Base-by-base conservation (phyloP, 1,284 basidiomycete genomes). In the Cryptococcus sp. region DNA sequence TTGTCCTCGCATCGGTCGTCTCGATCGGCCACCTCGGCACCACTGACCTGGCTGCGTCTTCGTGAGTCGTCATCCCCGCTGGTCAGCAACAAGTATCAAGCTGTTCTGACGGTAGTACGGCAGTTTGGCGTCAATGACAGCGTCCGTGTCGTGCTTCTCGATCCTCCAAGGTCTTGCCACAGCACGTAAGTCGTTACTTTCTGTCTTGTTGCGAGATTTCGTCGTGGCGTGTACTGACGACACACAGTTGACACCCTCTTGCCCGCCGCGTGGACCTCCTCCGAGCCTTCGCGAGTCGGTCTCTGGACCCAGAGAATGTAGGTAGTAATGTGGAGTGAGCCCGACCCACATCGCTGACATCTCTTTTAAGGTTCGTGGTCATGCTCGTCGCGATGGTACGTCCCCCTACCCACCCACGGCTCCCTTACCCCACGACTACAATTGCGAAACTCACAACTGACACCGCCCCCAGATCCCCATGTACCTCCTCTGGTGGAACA, bases 301-400 rank as follows among this genome's bases (percentile, higher is more conserved):
- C 80, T 96, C 1, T 95, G 92, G 92, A 80, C 88, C 9, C 91
- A 94, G 73, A 81, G 93, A 61, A 93, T 92, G 88, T 71, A 45
- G 61, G 67, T 59, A 6, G 8, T 18, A 20, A 55, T 84, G 77
- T 52, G 48, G 23, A 16, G n/a, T 50, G 16, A 6, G 18, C 9
- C 36, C 11, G 37, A 20, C 9, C 36, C 11, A 39, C 49, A 51
- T 18, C 24, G 56, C 53, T 46, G 35, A 54, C 43, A 35, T 51
- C 28, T 4, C 48, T 16, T 59, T 47, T 37, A 62, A 89, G 87
- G 79, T 55, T 66, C 48, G 81, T 92, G 46, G 83, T 91, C 6
- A 84, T 88, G 79, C 70, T 80, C 9, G 78, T 82, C 1, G 65
- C 76, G 16, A 76, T 81, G 63, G 68, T 69, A 45, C 44, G 67